phyloP scores from a whole-genome alignment of 2,329 filamentous ascomycete species.

The Talaromyces pinophilus region DNA sequence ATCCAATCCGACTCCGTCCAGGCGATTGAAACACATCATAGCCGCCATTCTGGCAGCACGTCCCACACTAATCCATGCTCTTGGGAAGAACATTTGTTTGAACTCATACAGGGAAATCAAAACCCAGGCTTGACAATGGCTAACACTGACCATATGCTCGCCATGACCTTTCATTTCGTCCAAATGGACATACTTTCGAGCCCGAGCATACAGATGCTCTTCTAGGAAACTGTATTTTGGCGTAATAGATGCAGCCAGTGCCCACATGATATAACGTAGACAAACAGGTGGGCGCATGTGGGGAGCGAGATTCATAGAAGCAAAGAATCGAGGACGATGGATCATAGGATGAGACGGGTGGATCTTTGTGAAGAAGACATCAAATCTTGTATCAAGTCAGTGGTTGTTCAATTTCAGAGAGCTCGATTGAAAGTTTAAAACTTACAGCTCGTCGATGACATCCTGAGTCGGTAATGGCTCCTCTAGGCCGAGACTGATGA shows the following conservation, averaged over 20 bases:
- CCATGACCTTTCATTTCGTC: conserved; percentile 93
- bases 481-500: conserved; percentile 78
- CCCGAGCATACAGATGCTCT: conserved; percentile 84
- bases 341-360: conserved; percentile 86
- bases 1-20: conserved; percentile 80
- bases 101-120: conserved; percentile 85
- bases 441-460: conserved; percentile 80
- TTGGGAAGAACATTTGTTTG: conserved; percentile 95
- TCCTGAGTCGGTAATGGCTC: conserved; percentile 78
- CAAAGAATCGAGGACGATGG: conserved; percentile 81
- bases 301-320: conserved; percentile 86
- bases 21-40: conserved; percentile 88
- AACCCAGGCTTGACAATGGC: conserved; percentile 82
- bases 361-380: conserved; percentile 84
- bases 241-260: conserved; percentile 78
- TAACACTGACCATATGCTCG: conserved; percentile 81
- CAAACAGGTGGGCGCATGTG: conserved; percentile 82
- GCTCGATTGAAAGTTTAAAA: background rate
- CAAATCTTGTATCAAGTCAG: conserved; percentile 60
- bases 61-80: conserved; percentile 92
- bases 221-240: conserved; percentile 80
- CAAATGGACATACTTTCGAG: conserved; percentile 84
- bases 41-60: conserved; percentile 76
- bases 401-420: background rate
- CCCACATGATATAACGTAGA: conserved; percentile 94